Evolutionary conservation across 208 protist species (phyloP).

Genomic region (Crithidia acanthocephali): DNA sequence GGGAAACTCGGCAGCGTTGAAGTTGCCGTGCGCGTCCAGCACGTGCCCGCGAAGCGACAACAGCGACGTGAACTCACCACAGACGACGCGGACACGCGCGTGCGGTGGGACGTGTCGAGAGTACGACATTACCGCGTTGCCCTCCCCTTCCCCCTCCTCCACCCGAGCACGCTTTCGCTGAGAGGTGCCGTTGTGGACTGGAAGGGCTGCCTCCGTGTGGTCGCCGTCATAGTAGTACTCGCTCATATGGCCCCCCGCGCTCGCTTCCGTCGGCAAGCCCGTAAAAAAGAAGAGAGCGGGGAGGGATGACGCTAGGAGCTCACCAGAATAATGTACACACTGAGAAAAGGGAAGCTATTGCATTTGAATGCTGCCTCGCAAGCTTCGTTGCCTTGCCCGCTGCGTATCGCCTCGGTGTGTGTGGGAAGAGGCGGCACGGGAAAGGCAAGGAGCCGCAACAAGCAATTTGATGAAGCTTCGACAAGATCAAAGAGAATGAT

Average conservation of each 20-base stretch:
- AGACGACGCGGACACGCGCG: constrained; percentile 20
- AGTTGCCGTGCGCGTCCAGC: constrained; percentile 41
- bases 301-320: too few species aligned
- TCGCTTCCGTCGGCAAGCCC: too few species aligned
- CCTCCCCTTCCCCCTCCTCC: constrained; percentile 5
- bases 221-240: constrained; percentile 8
- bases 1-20: constrained; percentile 44
- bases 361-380: too few species aligned
- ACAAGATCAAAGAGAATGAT: too few species aligned
- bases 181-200: neutral
- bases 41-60: constrained; percentile 35
- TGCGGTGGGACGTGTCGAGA: constrained; percentile 14
- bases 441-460: too few species aligned
- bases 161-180: constrained; percentile 23
- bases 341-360: too few species aligned
- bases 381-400: too few species aligned
- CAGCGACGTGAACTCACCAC: neutral
- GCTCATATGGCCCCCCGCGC: constrained; percentile 12
- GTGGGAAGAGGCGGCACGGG: too few species aligned
- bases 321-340: too few species aligned
- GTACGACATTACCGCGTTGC: neutral
- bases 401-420: too few species aligned
- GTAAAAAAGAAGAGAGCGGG: too few species aligned
- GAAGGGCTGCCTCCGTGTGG: constrained; percentile 1
- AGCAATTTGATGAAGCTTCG: too few species aligned